These are phyloP conservation scores for Knufia petricola DNA, from an alignment of 2,329 filamentous ascomycete genomes.

Conservation along the genomic window DNA sequence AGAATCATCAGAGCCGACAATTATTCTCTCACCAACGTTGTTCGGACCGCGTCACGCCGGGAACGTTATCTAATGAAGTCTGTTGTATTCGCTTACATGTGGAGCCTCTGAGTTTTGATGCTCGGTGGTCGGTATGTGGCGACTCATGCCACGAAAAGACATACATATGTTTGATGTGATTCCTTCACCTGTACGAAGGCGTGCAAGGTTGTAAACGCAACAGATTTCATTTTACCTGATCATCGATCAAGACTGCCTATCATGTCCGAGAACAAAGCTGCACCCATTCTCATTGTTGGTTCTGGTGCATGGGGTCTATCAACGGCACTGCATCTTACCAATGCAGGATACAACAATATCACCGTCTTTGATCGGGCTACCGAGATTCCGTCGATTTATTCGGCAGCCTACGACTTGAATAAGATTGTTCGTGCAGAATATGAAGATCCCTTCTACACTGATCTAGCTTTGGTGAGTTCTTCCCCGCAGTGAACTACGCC, in stretches of 20 bases:
- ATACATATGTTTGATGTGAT: too few species aligned
- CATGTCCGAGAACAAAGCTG: constrained; percentile 13
- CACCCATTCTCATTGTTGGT: constrained; percentile 37
- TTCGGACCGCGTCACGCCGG: too few species aligned
- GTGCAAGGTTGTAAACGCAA: too few species aligned
- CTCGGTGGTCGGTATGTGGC: too few species aligned
- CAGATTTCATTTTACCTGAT: not conserved
- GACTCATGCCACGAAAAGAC: too few species aligned
- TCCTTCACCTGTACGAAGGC: too few species aligned
- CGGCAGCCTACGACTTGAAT: constrained; percentile 40
- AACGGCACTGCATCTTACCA: constrained; percentile 38
- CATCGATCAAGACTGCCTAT: not conserved
- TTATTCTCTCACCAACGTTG: too few species aligned
- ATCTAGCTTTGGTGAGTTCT: constrained; percentile 18
- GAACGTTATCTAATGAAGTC: too few species aligned
- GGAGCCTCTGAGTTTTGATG: too few species aligned
- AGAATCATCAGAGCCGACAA: too few species aligned
- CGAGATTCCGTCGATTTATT: constrained; percentile 37
- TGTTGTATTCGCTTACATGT: too few species aligned
- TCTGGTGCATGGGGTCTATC: constrained; percentile 40
- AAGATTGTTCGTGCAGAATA: constrained; percentile 33
- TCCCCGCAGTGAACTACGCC: not conserved
- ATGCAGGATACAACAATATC: constrained; percentile 38
- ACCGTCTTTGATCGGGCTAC: constrained; percentile 38
- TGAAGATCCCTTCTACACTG: constrained; percentile 21